Base-by-base conservation (phyloP, 169 alveolate genomes). In the Plasmodium coatneyi region DNA sequence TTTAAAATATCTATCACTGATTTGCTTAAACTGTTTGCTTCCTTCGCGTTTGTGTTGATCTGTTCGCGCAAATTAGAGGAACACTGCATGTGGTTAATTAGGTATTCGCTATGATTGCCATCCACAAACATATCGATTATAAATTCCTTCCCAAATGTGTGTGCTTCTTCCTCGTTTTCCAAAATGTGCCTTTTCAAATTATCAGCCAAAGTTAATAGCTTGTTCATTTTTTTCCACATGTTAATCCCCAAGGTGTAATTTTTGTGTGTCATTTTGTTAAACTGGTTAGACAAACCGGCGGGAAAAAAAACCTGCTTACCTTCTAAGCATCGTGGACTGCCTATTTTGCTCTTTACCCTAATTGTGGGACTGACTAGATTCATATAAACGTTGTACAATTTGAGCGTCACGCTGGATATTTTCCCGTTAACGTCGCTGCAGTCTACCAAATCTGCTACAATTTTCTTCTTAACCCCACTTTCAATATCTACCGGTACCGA, bases 91-190 rank as follows among this genome's bases (percentile, higher is more conserved):
- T 36, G 39, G 41, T 56, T 80, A 79, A 87, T 71, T 66, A 72
- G 25, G 16, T 66, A 66, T 52, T 87, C 93, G 49, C 52, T 60
- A 16, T 87, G 82, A 87, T 87, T 79, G 9, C 36, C 71, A 56
- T 87, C 89, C 43, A 46, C 93, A 60, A 87, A 87, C 71, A 87
- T 28, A 80, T 79, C 89, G 49, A 87, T 79, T 36, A 87, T 34
- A 56, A 34, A 28, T 87, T 76, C 49, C 71, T 87, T 87, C 71
- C 79, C 79, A 16, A 87, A 43, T 34, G 30, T 41, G 19, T 60
- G 49, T 6, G 14, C 80, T 78, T 87, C 82, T 72, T 14, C 52
- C 43, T n/a, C 80, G 32, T 66, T 7, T 79, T 87, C 76, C 19
- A 79, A 25, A 79, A 87, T 56, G 30, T 25, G 36, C 14, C 46